Conservation (phyloP, 441 rosid genomes). For the Lepidium campestre region DNA sequence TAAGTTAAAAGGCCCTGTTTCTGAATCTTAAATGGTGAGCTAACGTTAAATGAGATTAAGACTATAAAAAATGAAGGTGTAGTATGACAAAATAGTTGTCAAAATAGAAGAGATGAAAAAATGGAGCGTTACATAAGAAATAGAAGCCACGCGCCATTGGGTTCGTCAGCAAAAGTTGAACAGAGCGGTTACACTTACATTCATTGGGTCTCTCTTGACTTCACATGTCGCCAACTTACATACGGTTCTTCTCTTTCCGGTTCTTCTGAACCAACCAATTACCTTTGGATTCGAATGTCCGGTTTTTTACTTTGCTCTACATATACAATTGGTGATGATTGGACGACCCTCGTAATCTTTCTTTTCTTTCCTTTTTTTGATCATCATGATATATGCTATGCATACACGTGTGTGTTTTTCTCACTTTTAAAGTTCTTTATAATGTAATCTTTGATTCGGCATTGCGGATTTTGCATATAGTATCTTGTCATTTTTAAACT, state of each 20-base stretch:
- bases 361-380: not conserved
- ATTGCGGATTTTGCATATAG: not conserved
- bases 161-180: conserved; percentile 11
- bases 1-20: not conserved
- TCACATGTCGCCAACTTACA: not conserved
- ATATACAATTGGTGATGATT: not conserved
- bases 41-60: not conserved
- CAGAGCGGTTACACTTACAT: conserved; percentile 25
- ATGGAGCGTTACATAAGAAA: conserved; percentile 25
- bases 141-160: conserved; percentile 13
- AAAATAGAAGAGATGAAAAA: not conserved
- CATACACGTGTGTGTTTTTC: not conserved
- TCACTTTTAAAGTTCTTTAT: not conserved
- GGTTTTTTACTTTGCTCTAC: too few relatives aligned
- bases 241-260: not conserved
- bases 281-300: not conserved
- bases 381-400: not conserved
- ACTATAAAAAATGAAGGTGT: not conserved
- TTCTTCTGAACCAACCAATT: not conserved
- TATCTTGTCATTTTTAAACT: not conserved
- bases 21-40: not conserved
- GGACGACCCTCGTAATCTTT: not conserved
- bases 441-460: not conserved
- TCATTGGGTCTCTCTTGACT: too few relatives aligned
- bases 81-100: not conserved